Conservation (phyloP, 768 basidiomycete genomes). For the Sporobolomyces phaffii region DNA sequence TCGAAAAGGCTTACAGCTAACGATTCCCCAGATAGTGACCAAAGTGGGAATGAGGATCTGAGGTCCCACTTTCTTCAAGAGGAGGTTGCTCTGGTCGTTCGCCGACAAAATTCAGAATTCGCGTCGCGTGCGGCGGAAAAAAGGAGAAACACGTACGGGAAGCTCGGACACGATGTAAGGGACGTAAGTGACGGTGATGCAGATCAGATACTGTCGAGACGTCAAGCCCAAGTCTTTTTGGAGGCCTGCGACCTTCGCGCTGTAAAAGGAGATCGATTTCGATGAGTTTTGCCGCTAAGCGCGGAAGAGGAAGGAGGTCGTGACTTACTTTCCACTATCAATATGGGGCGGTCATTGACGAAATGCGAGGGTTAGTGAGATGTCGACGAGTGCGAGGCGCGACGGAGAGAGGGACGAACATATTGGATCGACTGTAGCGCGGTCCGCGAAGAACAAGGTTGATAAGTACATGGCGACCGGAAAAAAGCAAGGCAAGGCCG, state of each 20-base stretch:
- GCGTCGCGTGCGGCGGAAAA: constrained; percentile 45
- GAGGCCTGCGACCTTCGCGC: constrained; percentile 18
- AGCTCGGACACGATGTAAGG: constrained; percentile 51
- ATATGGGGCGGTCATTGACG: too few species aligned
- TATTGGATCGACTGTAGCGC: constrained; percentile 7
- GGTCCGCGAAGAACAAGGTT: too few species aligned
- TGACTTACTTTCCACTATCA: constrained; percentile 7
- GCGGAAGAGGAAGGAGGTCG: too few species aligned
- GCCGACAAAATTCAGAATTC: neutral
- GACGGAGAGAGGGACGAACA: too few species aligned
- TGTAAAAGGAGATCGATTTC: neutral
- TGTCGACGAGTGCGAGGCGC: neutral
- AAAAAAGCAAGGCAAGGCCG: neutral
- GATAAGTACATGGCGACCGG: neutral
- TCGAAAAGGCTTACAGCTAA: constrained; percentile 40
- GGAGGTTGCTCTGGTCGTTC: constrained; percentile 37
- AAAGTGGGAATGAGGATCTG: constrained; percentile 60
- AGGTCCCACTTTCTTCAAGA: constrained; percentile 53
- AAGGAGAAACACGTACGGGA: constrained; percentile 46
- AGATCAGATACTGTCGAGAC: constrained; percentile 47
- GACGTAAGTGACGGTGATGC: constrained; percentile 44
- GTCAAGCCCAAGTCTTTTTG: constrained; percentile 45
- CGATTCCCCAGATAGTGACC: constrained; percentile 64
- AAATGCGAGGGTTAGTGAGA: too few species aligned
- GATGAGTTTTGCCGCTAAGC: neutral